Conservation (phyloP, 2,329 filamentous ascomycete genomes). For the Tympanopsis confertula region DNA sequence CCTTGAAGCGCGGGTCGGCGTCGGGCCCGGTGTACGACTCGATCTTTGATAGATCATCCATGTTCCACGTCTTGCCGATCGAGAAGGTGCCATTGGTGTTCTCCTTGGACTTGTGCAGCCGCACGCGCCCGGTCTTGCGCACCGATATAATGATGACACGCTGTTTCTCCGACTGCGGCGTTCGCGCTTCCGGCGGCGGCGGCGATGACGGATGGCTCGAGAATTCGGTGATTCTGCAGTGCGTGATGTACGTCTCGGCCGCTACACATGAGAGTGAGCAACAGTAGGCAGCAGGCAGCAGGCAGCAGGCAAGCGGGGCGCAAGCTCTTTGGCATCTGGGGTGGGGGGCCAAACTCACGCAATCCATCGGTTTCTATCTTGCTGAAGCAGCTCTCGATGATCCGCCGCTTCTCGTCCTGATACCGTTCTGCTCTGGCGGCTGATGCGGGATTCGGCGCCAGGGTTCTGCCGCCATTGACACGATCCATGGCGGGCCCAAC, state of each 20-base stretch:
- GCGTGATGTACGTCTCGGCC: constrained; percentile 92
- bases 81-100: constrained; percentile 90
- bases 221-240: constrained; percentile 85
- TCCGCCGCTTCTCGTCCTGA: constrained; percentile 90
- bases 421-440: constrained; percentile 64
- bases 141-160: constrained; percentile 90
- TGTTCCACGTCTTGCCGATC: constrained; percentile 95
- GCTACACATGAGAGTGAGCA: constrained; percentile 30
- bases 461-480: not conserved
- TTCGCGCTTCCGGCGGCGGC: constrained; percentile 65
- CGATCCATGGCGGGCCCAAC: too few species aligned
- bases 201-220: constrained; percentile 71
- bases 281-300: constrained; percentile 2
- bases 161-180: constrained; percentile 67
- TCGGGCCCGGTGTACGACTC: constrained; percentile 65
- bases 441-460: too few species aligned
- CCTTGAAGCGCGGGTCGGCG: constrained; percentile 44
- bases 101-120: constrained; percentile 93
- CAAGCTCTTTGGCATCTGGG: constrained; percentile 1
- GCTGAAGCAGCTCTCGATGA: constrained; percentile 86
- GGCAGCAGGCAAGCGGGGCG: constrained; percentile 1
- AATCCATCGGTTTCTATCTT: constrained; percentile 82
- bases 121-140: constrained; percentile 79
- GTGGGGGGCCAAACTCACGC: constrained; percentile 39
- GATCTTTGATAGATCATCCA: constrained; percentile 77